Percentiles rank a stretch among this genome's conserved stretches.
Evolutionary conservation across 23 red algal genomes (phyloP).

Genomic region (Gracilaria domingensis): DNA sequence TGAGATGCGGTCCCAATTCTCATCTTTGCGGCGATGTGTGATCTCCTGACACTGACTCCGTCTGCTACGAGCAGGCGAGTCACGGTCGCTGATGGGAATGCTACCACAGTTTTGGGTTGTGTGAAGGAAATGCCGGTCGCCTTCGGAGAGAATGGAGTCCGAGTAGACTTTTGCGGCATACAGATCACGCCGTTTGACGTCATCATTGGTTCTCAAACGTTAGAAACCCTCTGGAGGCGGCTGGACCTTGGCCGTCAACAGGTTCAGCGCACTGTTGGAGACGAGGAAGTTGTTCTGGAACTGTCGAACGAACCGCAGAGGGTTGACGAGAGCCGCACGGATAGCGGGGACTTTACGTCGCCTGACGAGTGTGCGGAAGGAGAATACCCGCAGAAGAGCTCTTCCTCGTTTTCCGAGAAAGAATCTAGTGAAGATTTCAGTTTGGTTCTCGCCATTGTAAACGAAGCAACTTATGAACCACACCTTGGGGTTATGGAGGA

Average conservation of each 20-base stretch:
- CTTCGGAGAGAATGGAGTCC: not conserved
- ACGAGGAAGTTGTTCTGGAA: not conserved
- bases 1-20: constrained; percentile 12
- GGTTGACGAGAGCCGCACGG: not conserved
- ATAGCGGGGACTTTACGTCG: constrained; percentile 13
- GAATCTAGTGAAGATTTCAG: not conserved
- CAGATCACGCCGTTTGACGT: not conserved
- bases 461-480: not conserved
- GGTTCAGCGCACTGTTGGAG: not conserved
- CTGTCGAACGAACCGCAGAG: not conserved
- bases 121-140: not conserved
- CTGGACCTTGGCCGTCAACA: not conserved
- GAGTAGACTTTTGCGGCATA: not conserved
- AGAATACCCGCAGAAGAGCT: not conserved
- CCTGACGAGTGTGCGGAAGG: not conserved
- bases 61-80: constrained; percentile 1
- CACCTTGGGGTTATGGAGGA: not conserved
- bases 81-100: not conserved
- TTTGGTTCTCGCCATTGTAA: not conserved
- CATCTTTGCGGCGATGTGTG: not conserved
- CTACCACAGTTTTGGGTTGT: not conserved
- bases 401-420: not conserved
- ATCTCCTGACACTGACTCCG: not conserved
- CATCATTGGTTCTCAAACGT: not conserved
- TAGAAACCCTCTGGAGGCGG: not conserved